Conservation (phyloP, 1,139 yeast genomes). For the Hyphopichia khmerensis region DNA sequence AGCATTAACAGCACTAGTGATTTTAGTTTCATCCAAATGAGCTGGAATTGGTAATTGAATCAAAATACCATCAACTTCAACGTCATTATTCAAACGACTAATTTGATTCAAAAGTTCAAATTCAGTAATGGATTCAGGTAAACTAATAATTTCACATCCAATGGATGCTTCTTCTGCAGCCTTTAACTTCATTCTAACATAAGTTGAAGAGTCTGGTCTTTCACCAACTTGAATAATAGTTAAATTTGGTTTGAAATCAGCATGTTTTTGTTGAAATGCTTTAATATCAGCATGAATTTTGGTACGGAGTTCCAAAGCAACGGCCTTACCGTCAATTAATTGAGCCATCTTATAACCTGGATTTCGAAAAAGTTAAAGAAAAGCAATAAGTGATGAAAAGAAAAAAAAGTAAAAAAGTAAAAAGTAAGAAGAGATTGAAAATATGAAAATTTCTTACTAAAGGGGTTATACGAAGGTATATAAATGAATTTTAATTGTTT, state of each 20-base stretch:
- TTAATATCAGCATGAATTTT: constrained; percentile 55
- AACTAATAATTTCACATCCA: constrained; percentile 63
- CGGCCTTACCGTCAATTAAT: constrained; percentile 68
- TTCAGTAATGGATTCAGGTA: constrained; percentile 62
- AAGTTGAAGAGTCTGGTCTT: constrained; percentile 90
- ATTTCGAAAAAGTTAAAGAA: not conserved
- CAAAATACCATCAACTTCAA: constrained; percentile 79
- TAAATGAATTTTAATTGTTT: constrained; percentile 1
- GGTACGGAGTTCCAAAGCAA: constrained; percentile 57
- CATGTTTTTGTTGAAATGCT: constrained; percentile 51
- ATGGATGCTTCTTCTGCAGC: constrained; percentile 88
- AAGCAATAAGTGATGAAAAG: constrained; percentile 1
- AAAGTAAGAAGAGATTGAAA: not conserved
- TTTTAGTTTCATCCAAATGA: constrained; percentile 73
- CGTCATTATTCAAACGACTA: constrained; percentile 61
- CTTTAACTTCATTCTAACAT: constrained; percentile 89
- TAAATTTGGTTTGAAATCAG: constrained; percentile 72
- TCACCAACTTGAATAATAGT: constrained; percentile 88
- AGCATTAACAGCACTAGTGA: constrained; percentile 75
- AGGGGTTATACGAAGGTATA: not conserved
- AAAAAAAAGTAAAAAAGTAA: constrained; percentile 3
- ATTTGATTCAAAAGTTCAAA: constrained; percentile 60
- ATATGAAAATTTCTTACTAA: not conserved
- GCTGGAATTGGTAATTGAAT: constrained; percentile 90
- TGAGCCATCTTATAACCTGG: constrained; percentile 25